Evolutionary conservation across 257 asterid species (phyloP).

Genomic region (Solanum habrochaites): DNA sequence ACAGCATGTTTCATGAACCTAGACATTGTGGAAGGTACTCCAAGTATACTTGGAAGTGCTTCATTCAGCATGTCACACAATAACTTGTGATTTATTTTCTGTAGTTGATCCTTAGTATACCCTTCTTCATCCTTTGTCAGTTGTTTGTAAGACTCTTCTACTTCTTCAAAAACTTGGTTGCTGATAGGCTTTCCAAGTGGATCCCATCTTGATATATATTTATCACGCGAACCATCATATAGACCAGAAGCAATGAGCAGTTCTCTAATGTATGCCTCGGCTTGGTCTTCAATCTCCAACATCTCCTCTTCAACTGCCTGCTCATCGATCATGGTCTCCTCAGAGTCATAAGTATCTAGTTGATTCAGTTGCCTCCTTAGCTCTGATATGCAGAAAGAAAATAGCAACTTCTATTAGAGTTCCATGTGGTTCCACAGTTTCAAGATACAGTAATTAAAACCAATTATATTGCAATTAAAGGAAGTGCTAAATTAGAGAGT

Average conservation of each 20-base stretch:
- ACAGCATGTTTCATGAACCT: slow-evolving; percentile 35
- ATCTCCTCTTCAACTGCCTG: slow-evolving; percentile 38
- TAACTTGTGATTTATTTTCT: slow-evolving; percentile 39
- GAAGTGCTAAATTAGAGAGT: background rate
- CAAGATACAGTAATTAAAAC: background rate
- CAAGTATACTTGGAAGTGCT: slow-evolving; percentile 56
- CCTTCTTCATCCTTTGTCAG: slow-evolving; percentile 24
- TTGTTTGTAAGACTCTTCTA: slow-evolving; percentile 44
- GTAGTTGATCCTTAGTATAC: slow-evolving; percentile 26
- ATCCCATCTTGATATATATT: slow-evolving; percentile 66
- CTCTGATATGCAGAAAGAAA: slow-evolving; percentile 25
- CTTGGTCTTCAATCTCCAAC: slow-evolving; percentile 48
- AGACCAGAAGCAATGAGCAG: slow-evolving; percentile 78
- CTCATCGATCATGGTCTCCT: slow-evolving; percentile 37
- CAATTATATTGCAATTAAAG: background rate
- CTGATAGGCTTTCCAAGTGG: slow-evolving; percentile 71
- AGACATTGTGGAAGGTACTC: slow-evolving; percentile 34
- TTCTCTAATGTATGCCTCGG: slow-evolving; percentile 70
- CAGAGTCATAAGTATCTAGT: slow-evolving; percentile 40
- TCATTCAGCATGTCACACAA: slow-evolving; percentile 70
- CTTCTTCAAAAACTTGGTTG: slow-evolving; percentile 63
- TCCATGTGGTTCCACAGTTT: background rate
- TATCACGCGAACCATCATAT: slow-evolving; percentile 49
- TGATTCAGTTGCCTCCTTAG: slow-evolving; percentile 66
- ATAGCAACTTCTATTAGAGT: background rate